Percentiles rank a stretch among this genome's conserved stretches.
Evolutionary conservation across 306 rosid genomes (phyloP).

Genomic region (Lathyrus oleraceus): DNA sequence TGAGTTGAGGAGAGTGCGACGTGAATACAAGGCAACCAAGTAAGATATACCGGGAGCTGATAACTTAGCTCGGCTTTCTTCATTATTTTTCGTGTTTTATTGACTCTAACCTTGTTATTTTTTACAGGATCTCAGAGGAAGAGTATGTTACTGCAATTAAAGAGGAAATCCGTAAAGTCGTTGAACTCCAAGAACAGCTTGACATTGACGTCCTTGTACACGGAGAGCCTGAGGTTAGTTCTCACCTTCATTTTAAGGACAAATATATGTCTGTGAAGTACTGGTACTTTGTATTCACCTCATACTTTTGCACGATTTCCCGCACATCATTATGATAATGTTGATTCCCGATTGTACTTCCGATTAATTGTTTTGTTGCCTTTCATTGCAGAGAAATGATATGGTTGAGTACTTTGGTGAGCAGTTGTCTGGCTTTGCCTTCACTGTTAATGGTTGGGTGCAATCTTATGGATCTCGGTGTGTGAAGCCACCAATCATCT

Average conservation of each 20-base stretch:
- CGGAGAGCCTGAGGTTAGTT: constrained; percentile 88
- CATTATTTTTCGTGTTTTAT: constrained; percentile 8
- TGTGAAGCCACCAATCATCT: constrained; percentile 94
- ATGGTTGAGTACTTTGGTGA: constrained; percentile 95
- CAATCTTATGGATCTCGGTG: constrained; percentile 93
- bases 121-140: constrained; percentile 73
- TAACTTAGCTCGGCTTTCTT: constrained; percentile 16
- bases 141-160: constrained; percentile 69
- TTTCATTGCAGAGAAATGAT: constrained; percentile 73
- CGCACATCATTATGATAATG: background rate
- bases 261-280: background rate
- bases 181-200: constrained; percentile 80
- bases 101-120: constrained; percentile 18
- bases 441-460: constrained; percentile 85
- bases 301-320: background rate
- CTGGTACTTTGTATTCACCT: background rate
- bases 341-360: background rate
- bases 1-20: constrained; percentile 84
- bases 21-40: constrained; percentile 87
- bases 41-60: constrained; percentile 40
- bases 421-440: constrained; percentile 88
- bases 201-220: constrained; percentile 88
- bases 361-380: constrained; percentile 26
- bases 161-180: constrained; percentile 72
- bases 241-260: constrained; percentile 26